Conservation (phyloP, 1,139 yeast species). For the Taphrina sp. region DNA sequence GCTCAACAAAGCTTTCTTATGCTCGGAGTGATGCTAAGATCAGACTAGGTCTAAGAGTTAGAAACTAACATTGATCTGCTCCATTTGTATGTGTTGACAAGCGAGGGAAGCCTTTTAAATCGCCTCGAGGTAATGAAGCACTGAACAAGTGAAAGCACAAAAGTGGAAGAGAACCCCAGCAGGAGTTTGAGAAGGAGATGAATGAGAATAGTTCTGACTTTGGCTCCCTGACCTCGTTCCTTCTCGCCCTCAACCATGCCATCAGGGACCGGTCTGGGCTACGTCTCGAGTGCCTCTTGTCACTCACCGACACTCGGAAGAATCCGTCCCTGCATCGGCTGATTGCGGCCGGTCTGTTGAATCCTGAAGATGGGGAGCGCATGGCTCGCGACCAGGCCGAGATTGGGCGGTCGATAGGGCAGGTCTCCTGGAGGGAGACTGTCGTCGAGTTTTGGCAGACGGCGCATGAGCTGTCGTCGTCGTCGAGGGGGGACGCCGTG, state of each 20-base stretch:
- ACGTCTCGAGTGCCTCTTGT: conserved; percentile 24
- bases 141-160: too few relatives aligned
- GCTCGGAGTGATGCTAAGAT: too few relatives aligned
- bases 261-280: conserved; percentile 20
- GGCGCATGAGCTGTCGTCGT: conserved; percentile 10
- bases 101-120: too few relatives aligned
- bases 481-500: neutral
- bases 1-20: too few relatives aligned
- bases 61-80: too few relatives aligned
- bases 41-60: too few relatives aligned
- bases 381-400: conserved; percentile 12
- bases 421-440: conserved; percentile 20
- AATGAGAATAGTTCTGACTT: conserved; percentile 21
- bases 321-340: conserved; percentile 21
- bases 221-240: conserved; percentile 25
- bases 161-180: too few relatives aligned
- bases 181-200: too few relatives aligned
- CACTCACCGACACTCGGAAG: conserved; percentile 25
- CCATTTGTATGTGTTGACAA: too few relatives aligned
- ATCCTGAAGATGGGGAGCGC: neutral
- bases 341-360: conserved; percentile 11
- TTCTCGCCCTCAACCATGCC: conserved; percentile 19
- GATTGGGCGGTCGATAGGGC: conserved; percentile 4
- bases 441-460: conserved; percentile 29
- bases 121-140: too few relatives aligned